Evolutionary conservation across 2,329 filamentous ascomycete genomes (phyloP).

Genomic region (Thelonectria olida): DNA sequence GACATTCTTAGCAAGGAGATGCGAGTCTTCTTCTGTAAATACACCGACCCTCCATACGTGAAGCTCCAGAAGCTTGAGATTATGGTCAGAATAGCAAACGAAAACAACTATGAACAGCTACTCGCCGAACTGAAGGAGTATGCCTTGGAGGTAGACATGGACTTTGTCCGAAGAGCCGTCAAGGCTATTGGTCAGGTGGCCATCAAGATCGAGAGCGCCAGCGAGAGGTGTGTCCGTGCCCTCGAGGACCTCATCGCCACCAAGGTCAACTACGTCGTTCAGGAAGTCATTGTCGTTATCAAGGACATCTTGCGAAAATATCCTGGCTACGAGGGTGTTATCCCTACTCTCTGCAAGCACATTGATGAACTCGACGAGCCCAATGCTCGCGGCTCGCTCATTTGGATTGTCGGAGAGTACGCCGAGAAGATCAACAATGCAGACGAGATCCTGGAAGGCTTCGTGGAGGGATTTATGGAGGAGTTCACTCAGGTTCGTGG

Average conservation of each 20-base stretch:
- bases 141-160: slow-evolving; percentile 98
- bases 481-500: slow-evolving; percentile 87
- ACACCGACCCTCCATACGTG: slow-evolving; percentile 97
- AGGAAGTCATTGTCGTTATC: slow-evolving; percentile 98
- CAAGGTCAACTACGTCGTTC: slow-evolving; percentile 98
- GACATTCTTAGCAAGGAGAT: slow-evolving; percentile 98
- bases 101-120: slow-evolving; percentile 94
- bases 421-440: slow-evolving; percentile 99
- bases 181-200: slow-evolving; percentile 97
- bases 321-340: slow-evolving; percentile 96
- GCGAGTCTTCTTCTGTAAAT: slow-evolving; percentile 99
- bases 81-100: slow-evolving; percentile 98
- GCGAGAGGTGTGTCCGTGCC: slow-evolving; percentile 94
- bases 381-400: slow-evolving; percentile 86
- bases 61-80: slow-evolving; percentile 98
- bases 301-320: slow-evolving; percentile 99
- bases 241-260: slow-evolving; percentile 94
- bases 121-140: slow-evolving; percentile 97
- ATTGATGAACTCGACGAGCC: slow-evolving; percentile 98
- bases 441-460: slow-evolving; percentile 89
- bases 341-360: slow-evolving; percentile 93
- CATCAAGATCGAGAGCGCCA: slow-evolving; percentile 96
- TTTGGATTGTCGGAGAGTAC: slow-evolving; percentile 99
- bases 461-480: slow-evolving; percentile 94
- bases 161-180: slow-evolving; percentile 93